Evolutionary conservation across 768 basidiomycete species (phyloP), one percentile per base, ranked within the genome.

Genomic region (Leucogyrophana mollusca): DNA sequence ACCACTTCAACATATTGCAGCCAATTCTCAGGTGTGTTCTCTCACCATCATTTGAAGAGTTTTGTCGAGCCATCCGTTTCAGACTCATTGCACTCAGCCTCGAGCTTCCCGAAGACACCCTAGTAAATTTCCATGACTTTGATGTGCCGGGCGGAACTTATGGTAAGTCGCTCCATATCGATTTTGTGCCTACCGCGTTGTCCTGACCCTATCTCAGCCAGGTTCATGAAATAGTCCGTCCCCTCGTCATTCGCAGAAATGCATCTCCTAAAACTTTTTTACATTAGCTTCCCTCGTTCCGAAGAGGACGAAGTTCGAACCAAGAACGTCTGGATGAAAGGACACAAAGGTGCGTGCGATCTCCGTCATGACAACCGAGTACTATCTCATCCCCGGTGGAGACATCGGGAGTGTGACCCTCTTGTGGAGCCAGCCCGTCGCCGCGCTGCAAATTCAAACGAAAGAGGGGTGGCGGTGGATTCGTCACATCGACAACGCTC

Each of bases 311-410:
- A 77, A 50, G 40, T 36, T 7, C 68, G 70, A 47, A 70, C 73
- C 0, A 73, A 73, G 32, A 73, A 74, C 38, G 74, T 80, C 11
- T 79, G 74, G 74, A 57, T 79, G n/a, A 79, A 79, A 46, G 77
- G 78, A 3, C 78, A 80, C 50, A 74, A 73, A 8, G 76, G 77
- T 77, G 44, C 3, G 51, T 40, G 13, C 25, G 5, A 4, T n/a
- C n/a, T n/a, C 5, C 20, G 25, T 9, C 18, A 22, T 32, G 6
- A 5, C 17, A 16, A 33, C 18, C 33, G 18, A 27, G 18, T 4
- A 36, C 24, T 14, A 6, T 30, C 34, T 5, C 8, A 25, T 4
- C 4, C 14, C 25, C 11, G 46, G 9, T 16, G 8, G 38, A 65
- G 78, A 80, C 58, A 66, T 77, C 39, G 77, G 76, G 2, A 69